Conservation (phyloP, 768 basidiomycete genomes). For the Termitomyces titanicus region DNA sequence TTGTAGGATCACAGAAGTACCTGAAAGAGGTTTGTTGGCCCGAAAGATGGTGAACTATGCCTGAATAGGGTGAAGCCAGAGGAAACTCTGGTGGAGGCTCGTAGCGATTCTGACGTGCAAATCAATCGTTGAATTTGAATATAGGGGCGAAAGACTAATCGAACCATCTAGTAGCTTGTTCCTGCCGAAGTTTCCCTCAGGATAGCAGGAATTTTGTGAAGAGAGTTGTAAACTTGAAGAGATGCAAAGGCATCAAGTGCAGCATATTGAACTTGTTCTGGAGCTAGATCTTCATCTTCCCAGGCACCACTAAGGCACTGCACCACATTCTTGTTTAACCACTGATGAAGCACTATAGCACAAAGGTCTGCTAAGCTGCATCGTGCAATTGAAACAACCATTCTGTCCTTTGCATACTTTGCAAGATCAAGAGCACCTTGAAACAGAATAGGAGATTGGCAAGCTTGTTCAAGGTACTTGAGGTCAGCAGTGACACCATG, state of each 20-base stretch:
- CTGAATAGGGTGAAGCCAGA: conserved; percentile 90
- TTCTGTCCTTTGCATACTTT: conserved; percentile 22
- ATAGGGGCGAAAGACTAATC: conserved; percentile 97
- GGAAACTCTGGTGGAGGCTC: conserved; percentile 96
- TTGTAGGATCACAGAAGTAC: not conserved
- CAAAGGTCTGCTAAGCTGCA: conserved; percentile 26
- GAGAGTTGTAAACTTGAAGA: conserved; percentile 6
- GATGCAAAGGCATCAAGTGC: conserved; percentile 17
- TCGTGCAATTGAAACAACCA: conserved; percentile 13
- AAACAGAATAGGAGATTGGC: conserved; percentile 14
- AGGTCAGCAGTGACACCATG: not conserved
- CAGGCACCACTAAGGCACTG: conserved; percentile 18
- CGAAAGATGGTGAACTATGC: conserved; percentile 59
- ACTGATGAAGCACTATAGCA: conserved; percentile 19
- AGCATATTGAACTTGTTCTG: conserved; percentile 19
- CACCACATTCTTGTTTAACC: conserved; percentile 19
- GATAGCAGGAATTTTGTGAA: conserved; percentile 20
- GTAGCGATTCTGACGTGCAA: conserved; percentile 96
- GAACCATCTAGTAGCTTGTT: conserved; percentile 64
- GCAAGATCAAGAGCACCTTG: conserved; percentile 25
- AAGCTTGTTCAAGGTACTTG: not conserved
- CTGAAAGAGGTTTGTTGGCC: not conserved
- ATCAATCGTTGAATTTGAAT: conserved; percentile 94
- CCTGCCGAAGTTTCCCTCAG: conserved; percentile 85
- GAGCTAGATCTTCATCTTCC: conserved; percentile 11